These are phyloP conservation scores for Aureobasidium sp. DNA, from an alignment of 2,329 filamentous ascomycete species.

Conservation along the genomic window DNA sequence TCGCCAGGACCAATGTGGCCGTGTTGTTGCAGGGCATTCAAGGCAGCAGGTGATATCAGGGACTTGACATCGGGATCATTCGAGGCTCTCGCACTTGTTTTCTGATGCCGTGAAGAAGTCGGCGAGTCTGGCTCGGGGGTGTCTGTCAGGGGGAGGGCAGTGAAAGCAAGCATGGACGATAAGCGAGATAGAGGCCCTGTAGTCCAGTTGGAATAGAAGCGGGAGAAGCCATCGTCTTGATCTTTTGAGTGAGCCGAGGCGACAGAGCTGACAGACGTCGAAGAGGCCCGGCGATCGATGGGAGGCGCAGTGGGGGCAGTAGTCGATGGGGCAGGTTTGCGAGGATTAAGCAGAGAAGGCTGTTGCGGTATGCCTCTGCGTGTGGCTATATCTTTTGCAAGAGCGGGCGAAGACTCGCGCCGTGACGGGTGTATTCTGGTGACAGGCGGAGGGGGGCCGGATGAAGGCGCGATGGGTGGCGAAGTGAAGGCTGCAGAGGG, in stretches of 20 bases:
- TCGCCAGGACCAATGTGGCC: slow-evolving; percentile 49
- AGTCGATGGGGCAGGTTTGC: background rate
- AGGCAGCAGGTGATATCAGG: slow-evolving; percentile 77
- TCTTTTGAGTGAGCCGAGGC: background rate
- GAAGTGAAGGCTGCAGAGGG: background rate
- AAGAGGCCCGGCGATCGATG: slow-evolving; percentile 12
- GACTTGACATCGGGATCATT: slow-evolving; percentile 65
- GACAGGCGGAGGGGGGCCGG: background rate
- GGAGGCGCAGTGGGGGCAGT: background rate
- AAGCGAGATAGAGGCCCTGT: slow-evolving; percentile 81
- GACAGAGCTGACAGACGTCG: slow-evolving; percentile 23
- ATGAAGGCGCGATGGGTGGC: background rate
- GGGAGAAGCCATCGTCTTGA: slow-evolving; percentile 65
- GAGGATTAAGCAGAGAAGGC: slow-evolving; percentile 18
- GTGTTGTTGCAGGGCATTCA: slow-evolving; percentile 59
- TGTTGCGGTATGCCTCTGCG: slow-evolving; percentile 30
- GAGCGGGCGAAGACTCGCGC: slow-evolving; percentile 30
- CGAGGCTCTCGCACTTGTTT: slow-evolving; percentile 25
- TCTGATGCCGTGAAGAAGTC: slow-evolving; percentile 22
- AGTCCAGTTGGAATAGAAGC: slow-evolving; percentile 81
- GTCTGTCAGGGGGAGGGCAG: slow-evolving; percentile 67
- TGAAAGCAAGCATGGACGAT: slow-evolving; percentile 85
- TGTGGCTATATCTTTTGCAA: slow-evolving; percentile 34
- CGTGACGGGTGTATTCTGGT: slow-evolving; percentile 14
- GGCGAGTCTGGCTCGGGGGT: slow-evolving; percentile 21